Evolutionary conservation across 2,329 filamentous ascomycete genomes (phyloP).

Genomic region (Colletotrichum musicola): DNA sequence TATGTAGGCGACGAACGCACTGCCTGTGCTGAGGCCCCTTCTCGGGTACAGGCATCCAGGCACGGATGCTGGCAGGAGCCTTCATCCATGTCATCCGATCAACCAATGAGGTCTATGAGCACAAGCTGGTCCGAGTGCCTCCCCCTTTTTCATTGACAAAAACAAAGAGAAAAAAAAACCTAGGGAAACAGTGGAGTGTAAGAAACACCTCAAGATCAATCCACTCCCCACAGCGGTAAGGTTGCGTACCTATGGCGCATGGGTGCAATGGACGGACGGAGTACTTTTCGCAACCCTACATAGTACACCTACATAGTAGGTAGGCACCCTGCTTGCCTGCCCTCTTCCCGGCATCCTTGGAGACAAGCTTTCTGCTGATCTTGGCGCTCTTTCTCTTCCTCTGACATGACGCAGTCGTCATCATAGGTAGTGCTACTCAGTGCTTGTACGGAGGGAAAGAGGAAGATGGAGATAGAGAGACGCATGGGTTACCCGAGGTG

Average conservation of each 20-base stretch:
- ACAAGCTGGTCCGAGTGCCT: no score
- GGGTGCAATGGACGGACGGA: no score
- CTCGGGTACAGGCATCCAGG: not conserved
- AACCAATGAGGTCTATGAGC: no score
- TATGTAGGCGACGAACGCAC: constrained; percentile 8
- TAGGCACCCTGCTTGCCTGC: constrained; percentile 24
- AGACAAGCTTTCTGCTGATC: constrained; percentile 38
- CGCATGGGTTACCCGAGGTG: no score
- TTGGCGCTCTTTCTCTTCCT: constrained; percentile 28
- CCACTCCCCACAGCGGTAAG: constrained; percentile 8
- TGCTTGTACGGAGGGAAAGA: no score
- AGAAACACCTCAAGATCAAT: not conserved
- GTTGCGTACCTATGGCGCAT: no score
- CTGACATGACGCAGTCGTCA: constrained; percentile 24
- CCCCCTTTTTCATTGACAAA: no score
- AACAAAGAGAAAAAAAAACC: not conserved
- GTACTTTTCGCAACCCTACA: no score
- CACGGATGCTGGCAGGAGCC: not conserved
- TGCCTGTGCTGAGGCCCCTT: constrained; percentile 18
- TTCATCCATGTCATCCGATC: constrained; percentile 24
- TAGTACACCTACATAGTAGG: not conserved
- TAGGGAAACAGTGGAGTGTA: not conserved
- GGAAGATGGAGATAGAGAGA: no score
- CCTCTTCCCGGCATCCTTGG: constrained; percentile 39
- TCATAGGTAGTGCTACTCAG: not conserved